These are phyloP conservation scores for Persicaria maculosa DNA, from an alignment of 148 eudicot genomes.

Conservation along the genomic window DNA sequence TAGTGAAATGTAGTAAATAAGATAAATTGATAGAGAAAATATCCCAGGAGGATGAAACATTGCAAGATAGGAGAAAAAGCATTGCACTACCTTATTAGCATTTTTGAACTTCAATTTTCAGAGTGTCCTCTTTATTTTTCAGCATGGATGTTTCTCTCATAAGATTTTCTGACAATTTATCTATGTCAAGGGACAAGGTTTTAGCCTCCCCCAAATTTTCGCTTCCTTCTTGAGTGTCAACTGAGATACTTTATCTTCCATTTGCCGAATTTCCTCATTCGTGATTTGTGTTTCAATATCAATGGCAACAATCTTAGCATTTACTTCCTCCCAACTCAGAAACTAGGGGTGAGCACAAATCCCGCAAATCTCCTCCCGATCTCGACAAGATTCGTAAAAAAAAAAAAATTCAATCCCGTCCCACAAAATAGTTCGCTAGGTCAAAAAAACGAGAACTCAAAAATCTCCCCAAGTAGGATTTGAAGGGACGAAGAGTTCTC, in stretches of 20 bases:
- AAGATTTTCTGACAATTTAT: slow-evolving; percentile 65
- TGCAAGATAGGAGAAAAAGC: not conserved
- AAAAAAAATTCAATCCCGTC: too few species aligned
- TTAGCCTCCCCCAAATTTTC: slow-evolving; percentile 78
- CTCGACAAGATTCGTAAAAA: too few species aligned
- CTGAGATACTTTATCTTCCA: slow-evolving; percentile 57
- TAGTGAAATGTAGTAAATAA: not conserved
- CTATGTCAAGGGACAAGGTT: slow-evolving; percentile 63
- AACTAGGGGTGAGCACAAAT: too few species aligned
- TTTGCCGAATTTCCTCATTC: slow-evolving; percentile 54
- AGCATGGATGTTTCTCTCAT: slow-evolving; percentile 72
- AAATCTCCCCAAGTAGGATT: too few species aligned
- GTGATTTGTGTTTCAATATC: slow-evolving; percentile 37
- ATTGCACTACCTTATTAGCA: slow-evolving; percentile 54
- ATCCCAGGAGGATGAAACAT: not conserved
- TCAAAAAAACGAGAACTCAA: too few species aligned
- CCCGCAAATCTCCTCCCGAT: too few species aligned
- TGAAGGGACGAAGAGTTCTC: too few species aligned
- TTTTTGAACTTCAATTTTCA: slow-evolving; percentile 55
- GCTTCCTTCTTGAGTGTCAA: slow-evolving; percentile 79
- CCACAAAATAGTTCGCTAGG: too few species aligned
- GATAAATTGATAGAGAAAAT: not conserved
- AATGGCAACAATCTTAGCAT: slow-evolving; percentile 52
- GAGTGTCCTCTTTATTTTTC: slow-evolving; percentile 74
- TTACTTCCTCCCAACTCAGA: slow-evolving; percentile 56